Evolutionary conservation across 2,329 filamentous ascomycete species (phyloP), one percentile per base, ranked within the genome.

Genomic region (Arthrobotrys conoides): DNA sequence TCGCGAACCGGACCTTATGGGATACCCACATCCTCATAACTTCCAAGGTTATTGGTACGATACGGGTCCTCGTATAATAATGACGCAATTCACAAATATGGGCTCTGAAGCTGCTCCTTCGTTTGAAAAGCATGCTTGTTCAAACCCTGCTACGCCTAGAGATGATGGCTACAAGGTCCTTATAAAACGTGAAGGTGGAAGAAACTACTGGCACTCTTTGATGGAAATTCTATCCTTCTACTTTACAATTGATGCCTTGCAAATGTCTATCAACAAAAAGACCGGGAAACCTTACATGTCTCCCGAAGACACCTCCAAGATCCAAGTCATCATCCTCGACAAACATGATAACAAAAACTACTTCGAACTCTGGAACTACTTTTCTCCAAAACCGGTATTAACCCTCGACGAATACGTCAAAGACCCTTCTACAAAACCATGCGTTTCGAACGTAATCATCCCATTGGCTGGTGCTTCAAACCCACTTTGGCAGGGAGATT

Each of bases 401-500:
- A 83, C 84, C 0, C 57, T 84, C 24, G 48, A 66, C 4, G 81
- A 84, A 41, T 57, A 83, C 8, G 49, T 81, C 0, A 59, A 16
- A 10, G 22, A 30, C 16, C 55, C 66, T 5, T 65, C 65, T 30
- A 30, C 66, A 2, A 48, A 64, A 1, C 70, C 51, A 10, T 69
- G 76, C 46, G 68, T 82, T 41, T 66, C 82, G 53, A 84, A 84
- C 66, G 36, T 86, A 38, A 84, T 87, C 66, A 75, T 86, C 20
- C 85, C 85, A 0, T 80, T 86, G 2, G 81, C 85, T 10, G 85
- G 85, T 51, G 84, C 82, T 20, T 84, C 83, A 80, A 86, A 85
- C 76, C 85, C 86, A 0, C 78, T 85, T 18, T 86, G 86, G 86
- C 83, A 85, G 71, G 84, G 83, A n/a, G 84, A 86, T 76, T 85